Evolutionary conservation across 2,329 filamentous ascomycete genomes (phyloP), one percentile per base, ranked within the genome.

Genomic region (Orbilia oligospora): DNA sequence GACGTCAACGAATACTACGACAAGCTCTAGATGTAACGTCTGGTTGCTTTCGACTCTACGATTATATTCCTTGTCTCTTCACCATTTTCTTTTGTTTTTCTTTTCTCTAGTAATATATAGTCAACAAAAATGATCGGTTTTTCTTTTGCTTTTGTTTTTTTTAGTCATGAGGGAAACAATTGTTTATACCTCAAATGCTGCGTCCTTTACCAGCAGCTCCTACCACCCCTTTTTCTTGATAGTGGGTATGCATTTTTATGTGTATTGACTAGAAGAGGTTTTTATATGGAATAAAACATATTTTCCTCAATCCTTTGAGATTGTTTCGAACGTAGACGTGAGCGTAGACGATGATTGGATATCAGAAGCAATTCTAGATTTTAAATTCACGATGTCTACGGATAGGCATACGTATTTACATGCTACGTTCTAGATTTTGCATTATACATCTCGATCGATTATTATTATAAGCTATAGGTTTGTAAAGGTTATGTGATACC

Each of bases 1-100:
- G 81, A 58, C 64, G 33, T 71, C 82, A 82, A 83, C 83, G 84
- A 97, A 93, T 97, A 97, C 92, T 97, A 97, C 88, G 94, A 97
- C 91, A 97, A 97, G 92, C 91, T 97, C 89, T 97, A 97, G 90
- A 86, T 84, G 24, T 63, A 49, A 66, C 12, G 30, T 36, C 51
- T 36, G 36, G 71, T 44, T 44, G 33, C 20, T 44, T 48, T 70
- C 16, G n/a, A 18, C 22, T 18, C 20, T 69, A 18, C 46, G n/a
- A 22, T 70, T 61, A 69, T 61, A 69, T 80, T 76, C 46, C 38
- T 69, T 49, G 58, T 79, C 61, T 51, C 63, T 76, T 71, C 71
- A 48, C 68, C 70, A 64, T 68, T 68, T 63, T 71, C 6, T 64
- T 73, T 78, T 69, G 49, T 27, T 70, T 76, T 69, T 78, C 80